Base-by-base conservation (phyloP, 768 basidiomycete species). In the Pisolithus microcarpus region DNA sequence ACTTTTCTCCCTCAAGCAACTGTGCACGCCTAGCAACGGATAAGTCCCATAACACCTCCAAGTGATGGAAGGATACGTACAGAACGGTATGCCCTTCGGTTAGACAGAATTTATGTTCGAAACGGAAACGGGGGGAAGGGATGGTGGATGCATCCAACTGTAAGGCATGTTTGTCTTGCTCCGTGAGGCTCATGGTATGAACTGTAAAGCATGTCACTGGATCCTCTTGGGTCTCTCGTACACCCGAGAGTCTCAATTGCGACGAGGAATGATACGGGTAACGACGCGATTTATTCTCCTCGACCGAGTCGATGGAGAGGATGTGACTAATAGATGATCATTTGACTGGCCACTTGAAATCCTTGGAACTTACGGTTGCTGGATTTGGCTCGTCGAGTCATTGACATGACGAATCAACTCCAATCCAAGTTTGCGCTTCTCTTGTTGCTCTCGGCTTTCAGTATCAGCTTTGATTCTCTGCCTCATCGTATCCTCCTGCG, bases 1-100 rank as follows among this genome's bases (percentile, higher is more conserved):
- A 64, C 30, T 60, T 72, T 16, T 68, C 66, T n/a, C 65, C 61
- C n/a, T 66, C 65, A 18, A 79, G 65, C 0, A 76, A 48, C 49
- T 76, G 75, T 0, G 59, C 47, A 28, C 65, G 56, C n/a, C 67
- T 70, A 24, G 19, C 7, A 13, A 23, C 2, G 5, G 7, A 15
- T 37, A 11, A 40, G 16, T 9, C 24, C 5, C 16, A 31, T 10
- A 23, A 9, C 30, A 10, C 19, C 23, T 34, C n/a, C 2, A 24
- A 46, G 4, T 11, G 19, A 28, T 7, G 18, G 18, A n/a, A 45
- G 28, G 19, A 11, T 13, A 11, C 23, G 5, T 18, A 46, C 45
- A 36, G 19, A 10, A 46, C 45, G 21, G 45, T 34, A 37, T 61
- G n/a, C 1, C 59, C 62, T 11, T 58, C 7, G 0, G 56, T 56